Evolutionary conservation across 345 rosid species (phyloP), one percentile per base, ranked within the genome.

Genomic region (Populus simonii): DNA sequence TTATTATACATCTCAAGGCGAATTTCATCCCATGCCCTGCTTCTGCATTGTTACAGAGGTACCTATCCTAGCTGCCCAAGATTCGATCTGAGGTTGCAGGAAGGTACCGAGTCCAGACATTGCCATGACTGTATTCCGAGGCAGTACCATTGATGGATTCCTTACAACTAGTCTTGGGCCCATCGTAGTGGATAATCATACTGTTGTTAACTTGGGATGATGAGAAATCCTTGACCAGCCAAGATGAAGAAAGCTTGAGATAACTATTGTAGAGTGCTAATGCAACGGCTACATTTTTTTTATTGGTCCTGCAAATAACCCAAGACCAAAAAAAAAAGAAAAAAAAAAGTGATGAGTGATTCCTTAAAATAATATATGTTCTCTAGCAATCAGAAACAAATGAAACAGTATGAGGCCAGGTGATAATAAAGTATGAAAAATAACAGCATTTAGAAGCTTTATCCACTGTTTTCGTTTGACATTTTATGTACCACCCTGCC

Each of bases 41-140:
- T 39, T 38, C 53, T 23, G 71, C 55, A 2, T 29, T 29, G 62
- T 18, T 51, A 22, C 22, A 51, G 7, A 51, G n/a, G 57, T 18
- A 17, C 66, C 4, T 36, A 33, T 68, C 61, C 72, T 82, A 84
- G 9, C 8, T 25, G 18, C 82, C 82, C 66, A 87, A 10, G 16
- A 84, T 83, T 79, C 76, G 85, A 55, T 76, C 65, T 0, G 83
- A 79, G 76, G 69, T 36, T 61, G 80, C 70, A 39, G 86, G 86
- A 83, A 85, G 85, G 72, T 83, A 81, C 35, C 35, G 79, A 72
- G 43, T 61, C 89, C 86, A 87, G 39, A 81, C 25, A 72, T 72
- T 77, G 67, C 87, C 87, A 45, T 47, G 51, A 15, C 11, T 43
- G 15, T 51, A 13, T 27, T 74, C 29, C 31, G 17, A 39, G 36